phyloP scores from a whole-genome alignment of 179 eudicot genomes.

The Silene noctiflora region DNA sequence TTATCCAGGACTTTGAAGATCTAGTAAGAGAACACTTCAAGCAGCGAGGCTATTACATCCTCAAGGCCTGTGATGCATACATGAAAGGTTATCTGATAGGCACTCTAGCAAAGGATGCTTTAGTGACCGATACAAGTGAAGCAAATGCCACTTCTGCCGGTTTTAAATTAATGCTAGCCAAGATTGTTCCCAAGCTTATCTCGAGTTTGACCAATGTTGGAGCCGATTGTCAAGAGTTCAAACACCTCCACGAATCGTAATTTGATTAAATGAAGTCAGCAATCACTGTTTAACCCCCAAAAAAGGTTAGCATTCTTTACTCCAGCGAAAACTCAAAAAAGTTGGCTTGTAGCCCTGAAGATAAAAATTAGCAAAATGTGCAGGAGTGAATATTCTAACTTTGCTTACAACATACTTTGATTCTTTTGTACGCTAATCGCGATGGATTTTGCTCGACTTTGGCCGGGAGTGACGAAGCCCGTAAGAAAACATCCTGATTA shows the following conservation, averaged over 20 bases:
- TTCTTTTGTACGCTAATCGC: slow-evolving; percentile 30
- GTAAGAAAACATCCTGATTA: background rate
- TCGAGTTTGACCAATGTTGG: slow-evolving; percentile 56
- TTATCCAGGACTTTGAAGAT: slow-evolving; percentile 70
- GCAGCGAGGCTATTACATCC: slow-evolving; percentile 71
- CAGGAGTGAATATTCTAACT: slow-evolving; percentile 22
- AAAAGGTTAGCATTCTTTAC: slow-evolving; percentile 19
- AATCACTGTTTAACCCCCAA: slow-evolving; percentile 13
- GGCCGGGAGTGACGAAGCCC: slow-evolving; percentile 7
- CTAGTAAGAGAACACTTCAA: slow-evolving; percentile 72
- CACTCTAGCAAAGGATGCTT: slow-evolving; percentile 74
- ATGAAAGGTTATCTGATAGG: slow-evolving; percentile 91
- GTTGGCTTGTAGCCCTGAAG: slow-evolving; percentile 9
- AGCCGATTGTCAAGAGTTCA: slow-evolving; percentile 64
- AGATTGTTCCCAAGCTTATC: slow-evolving; percentile 74
- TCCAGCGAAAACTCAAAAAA: background rate
- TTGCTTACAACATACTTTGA: slow-evolving; percentile 29
- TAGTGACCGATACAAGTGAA: slow-evolving; percentile 46
- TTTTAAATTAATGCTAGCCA: slow-evolving; percentile 92
- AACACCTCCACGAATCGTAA: slow-evolving; percentile 53
- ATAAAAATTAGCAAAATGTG: slow-evolving; percentile 1
- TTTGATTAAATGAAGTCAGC: slow-evolving; percentile 14
- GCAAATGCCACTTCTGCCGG: slow-evolving; percentile 82
- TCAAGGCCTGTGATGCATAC: slow-evolving; percentile 91
- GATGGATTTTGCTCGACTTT: slow-evolving; percentile 20